Percentiles rank a stretch among this genome's conserved stretches.
phyloP scores from a whole-genome alignment of 2,329 filamentous ascomycete genomes.

The Penicillium frequentans region DNA sequence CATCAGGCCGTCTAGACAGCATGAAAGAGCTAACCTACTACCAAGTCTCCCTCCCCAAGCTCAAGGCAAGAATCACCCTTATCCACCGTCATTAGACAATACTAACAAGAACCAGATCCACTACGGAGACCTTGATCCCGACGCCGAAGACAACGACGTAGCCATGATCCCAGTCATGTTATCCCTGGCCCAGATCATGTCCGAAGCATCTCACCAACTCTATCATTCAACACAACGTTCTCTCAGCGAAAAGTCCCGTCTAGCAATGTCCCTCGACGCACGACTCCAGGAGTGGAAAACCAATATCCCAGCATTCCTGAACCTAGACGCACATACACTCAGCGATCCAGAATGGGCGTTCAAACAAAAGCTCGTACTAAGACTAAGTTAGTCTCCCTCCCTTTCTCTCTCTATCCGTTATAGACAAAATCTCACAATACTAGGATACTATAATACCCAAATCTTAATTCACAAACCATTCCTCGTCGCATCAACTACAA shows the following conservation, averaged over 20 bases:
- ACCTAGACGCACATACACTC: constrained; percentile 21
- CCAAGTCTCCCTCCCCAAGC: constrained; percentile 19
- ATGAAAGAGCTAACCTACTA: constrained; percentile 30
- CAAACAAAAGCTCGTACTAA: constrained; percentile 33
- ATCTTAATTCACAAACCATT: constrained; percentile 33
- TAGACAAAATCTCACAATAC: neutral
- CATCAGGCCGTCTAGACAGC: constrained; percentile 29
- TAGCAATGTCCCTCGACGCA: constrained; percentile 22
- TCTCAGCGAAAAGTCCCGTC: constrained; percentile 20
- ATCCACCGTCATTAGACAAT: neutral
- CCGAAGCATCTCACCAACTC: constrained; percentile 27
- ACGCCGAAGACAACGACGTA: constrained; percentile 23
- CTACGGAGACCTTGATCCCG: constrained; percentile 10
- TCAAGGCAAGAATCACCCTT: constrained; percentile 10
- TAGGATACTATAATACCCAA: constrained; percentile 31
- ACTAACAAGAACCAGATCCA: neutral
- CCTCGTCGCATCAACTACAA: constrained; percentile 19
- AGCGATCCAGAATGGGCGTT: constrained; percentile 32
- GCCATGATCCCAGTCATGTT: constrained; percentile 29
- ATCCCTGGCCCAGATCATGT: constrained; percentile 27
- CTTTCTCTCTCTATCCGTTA: neutral
- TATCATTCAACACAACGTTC: constrained; percentile 23
- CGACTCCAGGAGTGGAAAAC: constrained; percentile 23
- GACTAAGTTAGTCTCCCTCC: constrained; percentile 16
- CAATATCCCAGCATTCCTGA: constrained; percentile 17